These are phyloP conservation scores for Hypoxylon sp. DNA, from an alignment of 2,329 filamentous ascomycete species.

Conservation along the genomic window DNA sequence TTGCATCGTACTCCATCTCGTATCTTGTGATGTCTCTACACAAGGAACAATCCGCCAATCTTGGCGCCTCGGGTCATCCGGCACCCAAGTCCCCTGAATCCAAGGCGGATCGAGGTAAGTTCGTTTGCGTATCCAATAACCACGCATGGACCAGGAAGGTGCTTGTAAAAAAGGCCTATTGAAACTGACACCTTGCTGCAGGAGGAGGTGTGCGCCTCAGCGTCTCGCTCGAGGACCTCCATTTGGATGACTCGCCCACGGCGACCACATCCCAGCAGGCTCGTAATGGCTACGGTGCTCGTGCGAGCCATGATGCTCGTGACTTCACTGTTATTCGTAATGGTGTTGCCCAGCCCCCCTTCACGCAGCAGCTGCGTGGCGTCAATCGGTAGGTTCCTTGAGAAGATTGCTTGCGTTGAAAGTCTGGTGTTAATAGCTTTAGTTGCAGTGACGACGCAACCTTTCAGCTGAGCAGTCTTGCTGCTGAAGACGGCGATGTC, in stretches of 20 bases:
- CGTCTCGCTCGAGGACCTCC: constrained; percentile 15
- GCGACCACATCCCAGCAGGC: background rate
- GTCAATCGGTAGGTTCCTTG: constrained; percentile 21
- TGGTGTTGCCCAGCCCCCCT: background rate
- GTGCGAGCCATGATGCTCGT: background rate
- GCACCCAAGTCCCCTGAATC: constrained; percentile 18
- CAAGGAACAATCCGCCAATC: constrained; percentile 30
- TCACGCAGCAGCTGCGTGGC: constrained; percentile 3
- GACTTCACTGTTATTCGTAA: constrained; percentile 3
- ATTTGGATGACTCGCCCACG: constrained; percentile 20
- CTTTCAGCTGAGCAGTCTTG: constrained; percentile 37
- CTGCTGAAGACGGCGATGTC: constrained; percentile 38
- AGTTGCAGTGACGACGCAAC: constrained; percentile 16
- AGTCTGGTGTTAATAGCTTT: constrained; percentile 9
- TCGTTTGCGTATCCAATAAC: background rate
- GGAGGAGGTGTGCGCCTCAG: constrained; percentile 36
- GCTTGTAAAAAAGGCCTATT: background rate
- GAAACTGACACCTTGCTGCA: constrained; percentile 16
- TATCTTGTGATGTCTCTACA: constrained; percentile 22
- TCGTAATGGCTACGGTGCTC: background rate
- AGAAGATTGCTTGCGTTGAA: background rate
- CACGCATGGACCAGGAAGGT: background rate
- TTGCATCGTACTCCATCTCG: background rate
- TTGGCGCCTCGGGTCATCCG: constrained; percentile 1
- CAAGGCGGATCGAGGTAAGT: constrained; percentile 41